phyloP scores from a whole-genome alignment of 139 green algal species.

The Chlamydomonas incerta region DNA sequence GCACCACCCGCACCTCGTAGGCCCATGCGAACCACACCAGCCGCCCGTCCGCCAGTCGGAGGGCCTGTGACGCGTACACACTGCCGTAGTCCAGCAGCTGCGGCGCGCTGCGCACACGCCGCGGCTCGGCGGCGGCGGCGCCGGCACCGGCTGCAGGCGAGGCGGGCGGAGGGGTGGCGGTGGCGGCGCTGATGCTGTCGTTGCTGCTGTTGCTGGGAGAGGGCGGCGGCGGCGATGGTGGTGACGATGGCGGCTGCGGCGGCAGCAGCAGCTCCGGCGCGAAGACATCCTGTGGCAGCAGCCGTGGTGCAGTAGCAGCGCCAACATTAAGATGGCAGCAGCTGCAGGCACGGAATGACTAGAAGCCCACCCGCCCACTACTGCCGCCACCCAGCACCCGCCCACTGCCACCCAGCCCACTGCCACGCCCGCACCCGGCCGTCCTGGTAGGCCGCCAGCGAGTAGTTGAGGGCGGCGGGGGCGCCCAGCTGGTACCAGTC shows the following conservation, averaged over 20 bases:
- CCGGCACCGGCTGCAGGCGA: background rate
- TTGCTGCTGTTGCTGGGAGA: too few species aligned
- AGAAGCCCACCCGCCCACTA: too few species aligned
- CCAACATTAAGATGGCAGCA: too few species aligned
- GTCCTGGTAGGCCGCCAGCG: slow-evolving; percentile 4
- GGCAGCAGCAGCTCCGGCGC: slow-evolving; percentile 20
- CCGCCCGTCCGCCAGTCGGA: slow-evolving; percentile 36
- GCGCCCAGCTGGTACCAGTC: slow-evolving; percentile 60
- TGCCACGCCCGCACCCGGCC: background rate
- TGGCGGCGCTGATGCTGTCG: too few species aligned
- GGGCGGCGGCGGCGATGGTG: background rate
- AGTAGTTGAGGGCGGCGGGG: slow-evolving; percentile 44
- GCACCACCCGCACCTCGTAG: slow-evolving; percentile 55
- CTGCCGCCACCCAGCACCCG: background rate
- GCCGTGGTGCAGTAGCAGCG: too few species aligned
- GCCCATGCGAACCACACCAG: slow-evolving; percentile 56
- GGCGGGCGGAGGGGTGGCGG: too few species aligned
- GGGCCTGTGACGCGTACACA: slow-evolving; percentile 59
- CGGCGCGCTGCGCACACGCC: background rate
- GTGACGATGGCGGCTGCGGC: background rate
- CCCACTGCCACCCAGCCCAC: background rate
- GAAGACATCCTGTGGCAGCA: slow-evolving; percentile 26
- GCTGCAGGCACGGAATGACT: too few species aligned
- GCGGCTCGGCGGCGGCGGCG: background rate
- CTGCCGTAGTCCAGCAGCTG: slow-evolving; percentile 52